phyloP scores from a whole-genome alignment of 2,329 filamentous ascomycete species.

The Aspergillus sp. region DNA sequence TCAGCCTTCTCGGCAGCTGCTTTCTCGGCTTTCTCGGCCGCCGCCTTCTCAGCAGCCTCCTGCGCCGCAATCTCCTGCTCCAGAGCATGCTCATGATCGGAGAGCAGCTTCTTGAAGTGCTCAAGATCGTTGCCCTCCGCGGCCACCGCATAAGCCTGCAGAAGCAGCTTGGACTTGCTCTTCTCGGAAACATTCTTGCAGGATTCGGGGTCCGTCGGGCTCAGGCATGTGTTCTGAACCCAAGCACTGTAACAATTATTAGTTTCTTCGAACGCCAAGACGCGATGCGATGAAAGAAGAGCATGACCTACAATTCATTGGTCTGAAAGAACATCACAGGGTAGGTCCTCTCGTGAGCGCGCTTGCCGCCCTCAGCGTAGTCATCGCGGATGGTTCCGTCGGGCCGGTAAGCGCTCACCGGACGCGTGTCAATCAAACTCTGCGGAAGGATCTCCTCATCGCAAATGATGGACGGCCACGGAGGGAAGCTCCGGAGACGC shows the following conservation, averaged over 20 bases:
- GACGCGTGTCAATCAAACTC: slow-evolving; percentile 65
- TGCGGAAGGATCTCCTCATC: slow-evolving; percentile 90
- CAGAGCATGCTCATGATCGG: slow-evolving; percentile 49
- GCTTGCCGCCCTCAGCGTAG: slow-evolving; percentile 80
- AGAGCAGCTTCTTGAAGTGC: slow-evolving; percentile 74
- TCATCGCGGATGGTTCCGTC: slow-evolving; percentile 85
- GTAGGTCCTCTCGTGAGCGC: slow-evolving; percentile 74
- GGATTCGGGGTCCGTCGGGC: slow-evolving; percentile 65
- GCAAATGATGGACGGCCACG: slow-evolving; percentile 90
- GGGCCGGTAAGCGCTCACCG: slow-evolving; percentile 69
- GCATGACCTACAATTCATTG: slow-evolving; percentile 82
- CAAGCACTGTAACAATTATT: slow-evolving; percentile 57
- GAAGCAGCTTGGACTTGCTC: slow-evolving; percentile 70
- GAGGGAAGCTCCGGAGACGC: slow-evolving; percentile 86
- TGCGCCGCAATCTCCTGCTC: slow-evolving; percentile 54
- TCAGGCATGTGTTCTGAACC: slow-evolving; percentile 77
- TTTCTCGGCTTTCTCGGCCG: too few species aligned
- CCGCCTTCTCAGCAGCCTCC: too few species aligned
- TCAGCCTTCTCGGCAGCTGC: slow-evolving; percentile 48
- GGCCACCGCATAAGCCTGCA: slow-evolving; percentile 72
- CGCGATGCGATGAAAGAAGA: too few species aligned
- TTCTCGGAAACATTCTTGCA: slow-evolving; percentile 61
- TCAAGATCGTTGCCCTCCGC: slow-evolving; percentile 67
- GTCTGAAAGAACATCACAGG: slow-evolving; percentile 92
- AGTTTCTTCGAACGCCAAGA: neutral